Conservation (phyloP, 345 rosid genomes). For the Salix viminalis region DNA sequence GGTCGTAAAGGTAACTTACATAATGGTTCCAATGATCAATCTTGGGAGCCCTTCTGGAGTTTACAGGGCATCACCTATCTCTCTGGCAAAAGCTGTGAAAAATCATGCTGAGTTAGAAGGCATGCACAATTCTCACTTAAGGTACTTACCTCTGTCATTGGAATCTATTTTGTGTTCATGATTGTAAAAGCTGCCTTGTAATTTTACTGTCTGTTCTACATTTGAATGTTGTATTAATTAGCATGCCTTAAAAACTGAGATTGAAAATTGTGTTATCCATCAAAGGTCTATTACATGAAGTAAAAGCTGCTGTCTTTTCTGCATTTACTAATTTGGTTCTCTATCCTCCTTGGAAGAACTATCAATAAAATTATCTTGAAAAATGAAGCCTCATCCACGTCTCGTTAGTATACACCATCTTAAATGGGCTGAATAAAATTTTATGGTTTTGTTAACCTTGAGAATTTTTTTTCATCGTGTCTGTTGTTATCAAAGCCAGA, state of each 20-base stretch:
- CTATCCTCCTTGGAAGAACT: no score
- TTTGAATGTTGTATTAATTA: neutral
- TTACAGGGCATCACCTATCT: slow-evolving; percentile 71
- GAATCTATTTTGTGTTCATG: neutral
- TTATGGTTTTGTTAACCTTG: no score
- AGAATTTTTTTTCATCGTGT: no score
- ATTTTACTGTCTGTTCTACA: neutral
- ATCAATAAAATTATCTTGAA: no score
- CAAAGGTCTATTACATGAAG: no score
- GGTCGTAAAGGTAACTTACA: slow-evolving; percentile 25
- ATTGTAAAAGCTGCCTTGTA: neutral
- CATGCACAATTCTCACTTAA: slow-evolving; percentile 78
- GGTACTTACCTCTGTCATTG: slow-evolving; percentile 36
- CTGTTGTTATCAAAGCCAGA: no score
- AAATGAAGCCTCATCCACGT: no score
- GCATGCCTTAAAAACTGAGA: neutral
- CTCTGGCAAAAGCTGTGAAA: slow-evolving; percentile 79
- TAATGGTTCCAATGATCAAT: slow-evolving; percentile 30
- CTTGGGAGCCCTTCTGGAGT: slow-evolving; percentile 54
- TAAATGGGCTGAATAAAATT: no score
- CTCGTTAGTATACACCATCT: no score
- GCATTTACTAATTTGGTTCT: no score
- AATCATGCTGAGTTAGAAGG: slow-evolving; percentile 79
- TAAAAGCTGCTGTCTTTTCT: no score
- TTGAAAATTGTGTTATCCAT: neutral